Conservation (phyloP, 148 eudicot species). For the Salicornia ramosissima region DNA sequence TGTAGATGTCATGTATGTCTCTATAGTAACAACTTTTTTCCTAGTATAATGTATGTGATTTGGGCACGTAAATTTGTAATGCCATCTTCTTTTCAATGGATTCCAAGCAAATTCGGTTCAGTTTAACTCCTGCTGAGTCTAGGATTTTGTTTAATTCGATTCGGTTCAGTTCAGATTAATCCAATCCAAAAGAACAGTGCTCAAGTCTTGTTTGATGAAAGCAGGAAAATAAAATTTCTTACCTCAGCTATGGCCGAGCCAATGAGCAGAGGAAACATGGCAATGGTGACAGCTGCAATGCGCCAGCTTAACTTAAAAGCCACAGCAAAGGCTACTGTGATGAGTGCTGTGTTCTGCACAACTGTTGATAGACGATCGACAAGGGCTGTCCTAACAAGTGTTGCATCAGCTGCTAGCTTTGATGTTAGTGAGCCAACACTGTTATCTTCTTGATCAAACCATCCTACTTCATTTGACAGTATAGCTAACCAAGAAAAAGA, state of each 20-base stretch:
- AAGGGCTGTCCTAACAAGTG: conserved; percentile 55
- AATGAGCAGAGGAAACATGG: conserved; percentile 55
- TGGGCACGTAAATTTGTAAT: not conserved
- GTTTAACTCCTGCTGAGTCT: too few relatives aligned
- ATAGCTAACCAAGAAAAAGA: conserved; percentile 33
- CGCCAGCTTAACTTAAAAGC: conserved; percentile 67
- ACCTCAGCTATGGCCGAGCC: conserved; percentile 66
- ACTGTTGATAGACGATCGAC: conserved; percentile 61
- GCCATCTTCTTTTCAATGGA: too few relatives aligned
- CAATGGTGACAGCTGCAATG: conserved; percentile 45
- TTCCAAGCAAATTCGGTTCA: too few relatives aligned
- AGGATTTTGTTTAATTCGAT: too few relatives aligned
- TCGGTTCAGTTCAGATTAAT: too few relatives aligned
- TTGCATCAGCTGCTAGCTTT: conserved; percentile 64
- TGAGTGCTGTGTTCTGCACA: conserved; percentile 55
- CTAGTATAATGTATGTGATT: not conserved
- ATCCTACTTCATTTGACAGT: conserved; percentile 58
- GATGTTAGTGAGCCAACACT: conserved; percentile 51
- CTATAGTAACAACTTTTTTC: not conserved
- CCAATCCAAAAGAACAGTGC: too few relatives aligned
- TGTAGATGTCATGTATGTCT: not conserved
- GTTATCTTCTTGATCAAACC: conserved; percentile 66
- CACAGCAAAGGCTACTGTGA: conserved; percentile 48
- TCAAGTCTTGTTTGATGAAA: not conserved
- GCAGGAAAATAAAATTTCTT: not conserved